Percentiles rank a stretch among this genome's conserved stretches.
Conservation (phyloP, 331 rosid species). For the Spiraea crenata region DNA sequence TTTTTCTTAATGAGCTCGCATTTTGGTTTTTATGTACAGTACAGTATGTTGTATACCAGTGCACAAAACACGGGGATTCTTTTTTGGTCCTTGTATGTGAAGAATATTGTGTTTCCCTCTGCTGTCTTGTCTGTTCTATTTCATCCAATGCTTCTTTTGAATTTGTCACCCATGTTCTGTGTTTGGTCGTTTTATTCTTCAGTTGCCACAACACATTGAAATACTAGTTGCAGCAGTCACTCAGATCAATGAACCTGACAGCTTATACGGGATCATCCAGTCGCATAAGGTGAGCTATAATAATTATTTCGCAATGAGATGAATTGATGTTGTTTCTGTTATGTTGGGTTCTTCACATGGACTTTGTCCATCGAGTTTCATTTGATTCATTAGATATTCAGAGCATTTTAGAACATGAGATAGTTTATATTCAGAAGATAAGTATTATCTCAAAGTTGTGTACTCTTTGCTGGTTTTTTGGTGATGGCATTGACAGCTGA, state of each 20-base stretch:
- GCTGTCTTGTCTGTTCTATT: not conserved
- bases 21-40: not conserved
- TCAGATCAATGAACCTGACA: slow-evolving; percentile 91
- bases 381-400: not conserved
- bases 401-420: not conserved
- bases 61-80: not conserved
- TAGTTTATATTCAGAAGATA: not conserved
- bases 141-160: slow-evolving; percentile 1
- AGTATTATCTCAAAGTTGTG: slow-evolving; percentile 17
- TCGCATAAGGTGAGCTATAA: slow-evolving; percentile 69
- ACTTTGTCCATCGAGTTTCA: not conserved
- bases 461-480: slow-evolving; percentile 14
- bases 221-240: slow-evolving; percentile 83
- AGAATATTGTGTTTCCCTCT: not conserved
- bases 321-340: not conserved
- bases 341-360: not conserved
- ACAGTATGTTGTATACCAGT: not conserved
- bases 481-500: slow-evolving; percentile 53
- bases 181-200: slow-evolving; percentile 30
- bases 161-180: slow-evolving; percentile 3
- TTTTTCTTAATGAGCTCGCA: slow-evolving; percentile 5
- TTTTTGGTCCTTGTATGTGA: not conserved
- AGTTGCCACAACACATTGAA: slow-evolving; percentile 85
- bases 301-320: not conserved
- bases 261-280: slow-evolving; percentile 92